phyloP scores from a whole-genome alignment of 1,284 basidiomycete species.

The Cryptococcus wingfieldii region DNA sequence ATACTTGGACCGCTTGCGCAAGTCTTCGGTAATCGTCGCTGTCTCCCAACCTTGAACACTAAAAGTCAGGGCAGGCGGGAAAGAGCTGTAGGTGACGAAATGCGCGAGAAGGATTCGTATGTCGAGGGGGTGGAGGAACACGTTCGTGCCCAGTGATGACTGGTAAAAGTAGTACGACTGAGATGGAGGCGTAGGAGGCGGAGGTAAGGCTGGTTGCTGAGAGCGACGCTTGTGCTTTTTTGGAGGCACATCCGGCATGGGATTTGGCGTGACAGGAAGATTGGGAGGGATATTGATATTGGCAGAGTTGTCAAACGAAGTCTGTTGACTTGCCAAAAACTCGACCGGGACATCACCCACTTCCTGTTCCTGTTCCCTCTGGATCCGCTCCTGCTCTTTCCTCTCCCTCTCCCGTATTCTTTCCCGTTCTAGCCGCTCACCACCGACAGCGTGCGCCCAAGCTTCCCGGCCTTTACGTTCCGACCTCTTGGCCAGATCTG shows the following conservation, averaged over 20 bases:
- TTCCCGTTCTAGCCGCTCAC: constrained; percentile 46
- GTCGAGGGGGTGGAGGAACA: constrained; percentile 93
- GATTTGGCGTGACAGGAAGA: constrained; percentile 35
- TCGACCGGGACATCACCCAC: constrained; percentile 16
- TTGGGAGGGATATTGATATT: constrained; percentile 38
- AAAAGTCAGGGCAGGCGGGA: constrained; percentile 77
- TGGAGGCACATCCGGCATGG: constrained; percentile 33
- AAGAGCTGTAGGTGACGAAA: constrained; percentile 74
- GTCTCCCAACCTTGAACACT: constrained; percentile 69
- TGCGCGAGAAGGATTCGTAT: constrained; percentile 87
- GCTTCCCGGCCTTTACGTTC: constrained; percentile 39
- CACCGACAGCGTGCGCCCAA: constrained; percentile 40
- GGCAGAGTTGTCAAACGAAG: constrained; percentile 5
- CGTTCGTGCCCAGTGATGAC: constrained; percentile 80
- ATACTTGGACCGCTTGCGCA: constrained; percentile 92
- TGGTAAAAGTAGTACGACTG: constrained; percentile 86
- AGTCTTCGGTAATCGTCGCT: constrained; percentile 71
- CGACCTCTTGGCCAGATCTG: constrained; percentile 47
- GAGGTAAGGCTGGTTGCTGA: constrained; percentile 24
- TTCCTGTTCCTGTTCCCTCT: constrained; percentile 10
- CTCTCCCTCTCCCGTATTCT: constrained; percentile 48
- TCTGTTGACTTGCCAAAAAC: constrained; percentile 9
- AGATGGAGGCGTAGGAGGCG: constrained; percentile 28
- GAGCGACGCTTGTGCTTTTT: constrained; percentile 21
- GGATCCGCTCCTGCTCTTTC: constrained; percentile 27